Percentiles rank a stretch among this genome's conserved stretches.
phyloP scores from a whole-genome alignment of 805 yeast species.

The Pichia phayaonensis region DNA sequence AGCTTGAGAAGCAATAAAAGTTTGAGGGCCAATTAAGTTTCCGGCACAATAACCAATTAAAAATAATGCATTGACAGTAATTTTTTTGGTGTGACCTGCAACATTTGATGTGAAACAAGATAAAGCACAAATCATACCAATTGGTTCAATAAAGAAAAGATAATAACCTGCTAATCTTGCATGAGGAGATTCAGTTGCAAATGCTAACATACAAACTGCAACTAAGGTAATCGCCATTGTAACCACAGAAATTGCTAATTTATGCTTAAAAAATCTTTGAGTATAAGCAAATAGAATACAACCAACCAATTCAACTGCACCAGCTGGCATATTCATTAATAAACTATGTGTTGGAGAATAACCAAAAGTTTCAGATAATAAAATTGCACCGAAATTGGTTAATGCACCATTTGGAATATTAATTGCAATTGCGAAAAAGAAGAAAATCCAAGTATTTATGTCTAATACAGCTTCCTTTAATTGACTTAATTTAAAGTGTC shows the following conservation, averaged over 20 bases:
- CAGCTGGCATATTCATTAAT: constrained; percentile 22
- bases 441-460: constrained; percentile 37
- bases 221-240: constrained; percentile 12
- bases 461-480: constrained; percentile 23
- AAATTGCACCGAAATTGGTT: constrained; percentile 40
- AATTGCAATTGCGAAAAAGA: constrained; percentile 19
- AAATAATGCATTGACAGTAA: constrained; percentile 48
- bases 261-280: constrained; percentile 19
- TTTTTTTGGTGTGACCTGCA: constrained; percentile 71
- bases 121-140: constrained; percentile 25
- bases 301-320: constrained; percentile 28
- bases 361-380: constrained; percentile 27
- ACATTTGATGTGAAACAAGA: constrained; percentile 41
- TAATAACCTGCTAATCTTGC: constrained; percentile 26
- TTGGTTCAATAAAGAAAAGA: constrained; percentile 18
- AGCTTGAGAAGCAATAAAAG: constrained; percentile 49
- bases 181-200: constrained; percentile 11
- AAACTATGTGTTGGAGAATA: constrained; percentile 22
- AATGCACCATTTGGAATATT: constrained; percentile 31
- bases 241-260: constrained; percentile 18
- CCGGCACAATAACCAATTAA: constrained; percentile 64
- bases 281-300: constrained; percentile 26
- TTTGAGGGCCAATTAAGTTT: constrained; percentile 66
- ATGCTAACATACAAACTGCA: constrained; percentile 16
- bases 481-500: constrained; percentile 24